Conservation (phyloP, 2,329 filamentous ascomycete species). For the Rutstroemia sp. region DNA sequence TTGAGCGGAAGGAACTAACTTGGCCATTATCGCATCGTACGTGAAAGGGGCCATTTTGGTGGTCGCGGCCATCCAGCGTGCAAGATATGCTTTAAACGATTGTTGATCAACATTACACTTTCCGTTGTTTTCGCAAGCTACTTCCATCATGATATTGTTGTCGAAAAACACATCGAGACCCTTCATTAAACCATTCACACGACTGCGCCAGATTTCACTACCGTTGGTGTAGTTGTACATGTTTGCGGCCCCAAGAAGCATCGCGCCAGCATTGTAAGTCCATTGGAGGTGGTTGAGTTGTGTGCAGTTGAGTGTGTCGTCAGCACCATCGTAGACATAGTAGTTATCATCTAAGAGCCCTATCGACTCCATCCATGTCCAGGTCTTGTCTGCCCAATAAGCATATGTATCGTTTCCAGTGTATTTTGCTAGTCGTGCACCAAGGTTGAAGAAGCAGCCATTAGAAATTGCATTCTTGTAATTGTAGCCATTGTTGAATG, state of each 20-base stretch:
- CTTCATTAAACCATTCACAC: conserved; percentile 49
- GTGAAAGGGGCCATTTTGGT: conserved; percentile 59
- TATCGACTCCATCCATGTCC: conserved; percentile 57
- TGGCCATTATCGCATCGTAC: conserved; percentile 43
- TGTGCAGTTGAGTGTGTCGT: conserved; percentile 50
- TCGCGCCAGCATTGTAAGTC: conserved; percentile 61
- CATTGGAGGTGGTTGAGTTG: conserved; percentile 55
- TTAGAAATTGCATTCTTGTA: conserved; percentile 66
- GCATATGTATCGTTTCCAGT: conserved; percentile 71
- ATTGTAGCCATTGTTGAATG: conserved; percentile 73
- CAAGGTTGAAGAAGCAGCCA: conserved; percentile 55
- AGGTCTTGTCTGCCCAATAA: conserved; percentile 68
- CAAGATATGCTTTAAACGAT: conserved; percentile 55
- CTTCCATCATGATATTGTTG: conserved; percentile 53
- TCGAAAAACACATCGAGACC: conserved; percentile 48
- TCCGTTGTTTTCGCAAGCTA: conserved; percentile 52
- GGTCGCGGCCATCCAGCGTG: conserved; percentile 52
- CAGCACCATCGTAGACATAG: conserved; percentile 55
- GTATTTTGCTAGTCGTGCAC: conserved; percentile 64
- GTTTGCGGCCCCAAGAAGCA: conserved; percentile 58
- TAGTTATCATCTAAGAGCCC: conserved; percentile 53
- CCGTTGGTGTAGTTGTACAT: conserved; percentile 58
- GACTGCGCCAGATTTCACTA: conserved; percentile 50
- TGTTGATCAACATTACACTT: conserved; percentile 53
- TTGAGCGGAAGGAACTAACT: conserved; percentile 46